Percentiles rank a stretch among this genome's conserved stretches.
phyloP scores from a whole-genome alignment of 108 stramenopile genomes.

The Phaeodactylum tricornutum region DNA sequence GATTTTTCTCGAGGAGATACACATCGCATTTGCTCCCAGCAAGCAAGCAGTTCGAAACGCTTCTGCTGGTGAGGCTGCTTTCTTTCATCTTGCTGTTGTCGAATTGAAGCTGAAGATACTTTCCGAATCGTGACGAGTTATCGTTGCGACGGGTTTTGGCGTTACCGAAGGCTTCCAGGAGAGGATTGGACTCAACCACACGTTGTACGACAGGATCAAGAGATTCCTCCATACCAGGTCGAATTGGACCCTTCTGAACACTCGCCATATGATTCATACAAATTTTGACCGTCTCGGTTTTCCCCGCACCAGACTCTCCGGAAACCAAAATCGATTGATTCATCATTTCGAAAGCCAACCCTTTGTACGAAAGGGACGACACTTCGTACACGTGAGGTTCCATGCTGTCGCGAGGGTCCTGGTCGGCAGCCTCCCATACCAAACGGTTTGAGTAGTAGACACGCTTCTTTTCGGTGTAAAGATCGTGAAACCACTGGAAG shows the following conservation, averaged over 20 bases:
- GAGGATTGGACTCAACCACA: conserved; percentile 78
- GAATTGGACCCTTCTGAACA: conserved; percentile 19
- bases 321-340: conserved; percentile 70
- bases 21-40: conserved; percentile 63
- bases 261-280: conserved; percentile 70
- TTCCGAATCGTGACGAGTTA: conserved; percentile 81
- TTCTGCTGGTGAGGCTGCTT: not conserved
- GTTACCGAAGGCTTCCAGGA: conserved; percentile 88
- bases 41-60: conserved; percentile 33
- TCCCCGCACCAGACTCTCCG: conserved; percentile 80
- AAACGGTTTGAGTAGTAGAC: conserved; percentile 32
- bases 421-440: conserved; percentile 29
- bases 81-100: no score
- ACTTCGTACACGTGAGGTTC: conserved; percentile 59
- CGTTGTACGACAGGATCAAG: conserved; percentile 27
- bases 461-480: conserved; percentile 47
- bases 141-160: conserved; percentile 80
- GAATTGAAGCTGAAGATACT: conserved; percentile 72
- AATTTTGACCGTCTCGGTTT: conserved; percentile 85
- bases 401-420: conserved; percentile 29
- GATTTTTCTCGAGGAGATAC: conserved; percentile 96
- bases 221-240: conserved; percentile 46
- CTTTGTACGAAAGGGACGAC: conserved; percentile 42
- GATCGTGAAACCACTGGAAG: conserved; percentile 50
- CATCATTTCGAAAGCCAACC: conserved; percentile 57